Base-by-base conservation (phyloP, 2,329 filamentous ascomycete species). In the Aspergillus sp. region DNA sequence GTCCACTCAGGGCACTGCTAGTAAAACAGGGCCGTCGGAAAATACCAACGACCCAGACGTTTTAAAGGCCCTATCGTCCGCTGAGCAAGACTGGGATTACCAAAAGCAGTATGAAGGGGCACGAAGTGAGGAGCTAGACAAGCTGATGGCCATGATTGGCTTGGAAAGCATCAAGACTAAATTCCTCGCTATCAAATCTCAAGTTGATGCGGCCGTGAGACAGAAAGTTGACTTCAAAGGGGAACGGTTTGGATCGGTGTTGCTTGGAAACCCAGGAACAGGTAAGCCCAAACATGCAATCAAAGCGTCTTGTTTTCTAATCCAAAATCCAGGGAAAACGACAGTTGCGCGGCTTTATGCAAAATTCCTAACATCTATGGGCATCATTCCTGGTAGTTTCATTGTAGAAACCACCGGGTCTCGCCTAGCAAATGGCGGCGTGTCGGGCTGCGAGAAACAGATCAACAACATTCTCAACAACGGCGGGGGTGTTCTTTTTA, bases 201-300 rank as follows among this genome's bases (percentile, higher is more conserved):
- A 80, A 44, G 80, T 91, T 0, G 88, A 92, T 40, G 84, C 80
- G 0, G 72, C 79, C 0, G 64, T 86, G 0, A 78, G 86, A 0
- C 89, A 91, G 67, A 75, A 76, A 0, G 72, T 84, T 0, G 79
- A 84, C 1, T 68, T 89, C 0, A 76, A 73, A 1, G 73, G 76
- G 0, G 86, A 91, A 59, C 77, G 90, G 1, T 86, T 88, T 52
- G 83, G 87, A 7, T 81, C 83, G 1, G 80, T 81, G 0, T 72
- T 93, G 3, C 73, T 92, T 0, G 90, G 90, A 0, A 93, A 92
- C 64, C 89, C 90, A 0, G 90, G 90, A 3, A 92, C 89, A 56
- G 88, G 87, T 83, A 73, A 52, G 33, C 8, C 40, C n/a, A 15
- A 85, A 0, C 91, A 92, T 19, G 27, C 7, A 4, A 35, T 35